These are phyloP conservation scores for Microcyclosporella mali DNA, from an alignment of 2,329 filamentous ascomycete genomes.

Conservation along the genomic window DNA sequence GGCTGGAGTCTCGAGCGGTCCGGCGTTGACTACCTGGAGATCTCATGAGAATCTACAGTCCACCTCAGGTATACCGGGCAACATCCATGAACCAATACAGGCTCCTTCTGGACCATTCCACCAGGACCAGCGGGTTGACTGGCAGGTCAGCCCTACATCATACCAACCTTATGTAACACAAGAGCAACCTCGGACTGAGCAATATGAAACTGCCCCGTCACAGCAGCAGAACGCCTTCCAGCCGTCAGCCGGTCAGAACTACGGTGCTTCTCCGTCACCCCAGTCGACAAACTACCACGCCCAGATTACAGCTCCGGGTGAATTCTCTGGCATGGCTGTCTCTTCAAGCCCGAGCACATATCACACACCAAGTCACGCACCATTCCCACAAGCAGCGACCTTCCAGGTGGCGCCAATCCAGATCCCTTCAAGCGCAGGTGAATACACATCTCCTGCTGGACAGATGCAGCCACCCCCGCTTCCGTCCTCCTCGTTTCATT, in stretches of 20 bases:
- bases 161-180: slow-evolving; percentile 21
- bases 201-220: slow-evolving; percentile 21
- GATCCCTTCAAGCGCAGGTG: slow-evolving; percentile 13
- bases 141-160: slow-evolving; percentile 16
- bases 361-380: slow-evolving; percentile 11
- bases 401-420: slow-evolving; percentile 22
- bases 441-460: slow-evolving; percentile 20
- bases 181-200: slow-evolving; percentile 19
- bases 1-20: slow-evolving; percentile 13
- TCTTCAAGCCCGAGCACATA: slow-evolving; percentile 21
- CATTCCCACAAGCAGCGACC: slow-evolving; percentile 12
- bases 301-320: slow-evolving; percentile 17
- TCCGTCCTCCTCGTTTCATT: slow-evolving; percentile 18
- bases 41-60: slow-evolving; percentile 20
- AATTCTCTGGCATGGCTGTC: slow-evolving; percentile 22
- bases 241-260: slow-evolving; percentile 3
- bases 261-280: slow-evolving; percentile 2
- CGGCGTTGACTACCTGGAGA: slow-evolving; percentile 24
- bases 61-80: slow-evolving; percentile 1
- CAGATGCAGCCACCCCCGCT: slow-evolving; percentile 25
- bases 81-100: slow-evolving; percentile 16
- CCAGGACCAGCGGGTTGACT: slow-evolving; percentile 19
- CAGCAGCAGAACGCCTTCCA: slow-evolving; percentile 16
- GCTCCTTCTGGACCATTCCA: slow-evolving; percentile 10
- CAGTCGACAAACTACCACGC: slow-evolving; percentile 16